Percentiles rank a stretch among this genome's conserved stretches.
These are phyloP conservation scores for Neoboletus subvelutipes DNA, from an alignment of 768 basidiomycete genomes.

Conservation along the genomic window DNA sequence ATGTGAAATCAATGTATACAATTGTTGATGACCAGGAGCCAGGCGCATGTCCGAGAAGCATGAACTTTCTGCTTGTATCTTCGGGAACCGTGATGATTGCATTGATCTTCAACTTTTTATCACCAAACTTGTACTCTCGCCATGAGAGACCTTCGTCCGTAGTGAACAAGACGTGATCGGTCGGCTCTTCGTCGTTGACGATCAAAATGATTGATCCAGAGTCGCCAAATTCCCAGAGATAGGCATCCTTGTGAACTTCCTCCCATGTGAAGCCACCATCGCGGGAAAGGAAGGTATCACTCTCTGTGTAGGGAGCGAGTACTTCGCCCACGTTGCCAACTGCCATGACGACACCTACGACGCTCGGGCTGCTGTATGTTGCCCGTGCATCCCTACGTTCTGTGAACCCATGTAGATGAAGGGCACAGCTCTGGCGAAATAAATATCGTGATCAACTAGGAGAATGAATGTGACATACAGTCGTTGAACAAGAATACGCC, in stretches of 20 bases:
- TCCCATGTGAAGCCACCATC: slow-evolving; percentile 98
- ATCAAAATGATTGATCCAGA: slow-evolving; percentile 92
- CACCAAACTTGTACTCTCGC: slow-evolving; percentile 80
- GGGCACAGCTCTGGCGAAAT: slow-evolving; percentile 63
- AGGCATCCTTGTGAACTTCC: slow-evolving; percentile 97
- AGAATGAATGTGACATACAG: slow-evolving; percentile 42
- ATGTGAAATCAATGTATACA: slow-evolving; percentile 86
- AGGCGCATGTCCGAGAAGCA: slow-evolving; percentile 70
- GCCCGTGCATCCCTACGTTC: slow-evolving; percentile 87
- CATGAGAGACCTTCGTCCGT: slow-evolving; percentile 87
- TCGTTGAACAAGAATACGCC: slow-evolving; percentile 64
- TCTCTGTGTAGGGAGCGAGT: slow-evolving; percentile 77
- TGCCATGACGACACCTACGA: slow-evolving; percentile 91
- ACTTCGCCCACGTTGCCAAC: slow-evolving; percentile 93
- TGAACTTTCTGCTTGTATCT: slow-evolving; percentile 90
- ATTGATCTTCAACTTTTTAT: slow-evolving; percentile 69
- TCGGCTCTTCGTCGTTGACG: slow-evolving; percentile 93
- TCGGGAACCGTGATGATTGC: slow-evolving; percentile 84
- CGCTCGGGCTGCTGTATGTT: slow-evolving; percentile 90
- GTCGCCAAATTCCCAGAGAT: slow-evolving; percentile 98
- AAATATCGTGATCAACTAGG: neutral
- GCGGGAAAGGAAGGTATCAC: slow-evolving; percentile 94
- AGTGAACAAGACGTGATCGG: slow-evolving; percentile 85
- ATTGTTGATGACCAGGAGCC: slow-evolving; percentile 47
- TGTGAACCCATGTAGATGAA: slow-evolving; percentile 96